phyloP scores from a whole-genome alignment of 2,329 filamentous ascomycete species.

The Diplodia intermedia region DNA sequence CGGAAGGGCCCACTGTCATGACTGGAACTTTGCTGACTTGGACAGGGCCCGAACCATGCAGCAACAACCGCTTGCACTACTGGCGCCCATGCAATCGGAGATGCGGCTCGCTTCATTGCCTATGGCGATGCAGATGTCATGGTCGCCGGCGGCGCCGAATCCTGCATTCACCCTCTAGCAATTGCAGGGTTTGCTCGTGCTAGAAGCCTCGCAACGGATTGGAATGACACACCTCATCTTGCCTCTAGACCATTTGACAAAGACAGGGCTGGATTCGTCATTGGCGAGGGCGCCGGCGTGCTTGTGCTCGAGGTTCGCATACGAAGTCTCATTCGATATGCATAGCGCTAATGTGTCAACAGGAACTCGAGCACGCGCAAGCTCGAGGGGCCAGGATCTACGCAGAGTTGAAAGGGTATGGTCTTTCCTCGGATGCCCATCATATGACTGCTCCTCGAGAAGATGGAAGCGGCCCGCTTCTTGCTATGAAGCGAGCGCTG shows the following conservation, averaged over 20 bases:
- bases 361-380: slow-evolving; percentile 86
- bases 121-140: slow-evolving; percentile 92
- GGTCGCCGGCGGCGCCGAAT: slow-evolving; percentile 93
- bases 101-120: slow-evolving; percentile 91
- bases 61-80: slow-evolving; percentile 96
- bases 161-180: slow-evolving; percentile 92
- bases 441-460: slow-evolving; percentile 91
- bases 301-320: slow-evolving; percentile 74
- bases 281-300: slow-evolving; percentile 89
- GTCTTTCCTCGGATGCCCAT: slow-evolving; percentile 86
- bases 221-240: slow-evolving; percentile 72
- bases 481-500: slow-evolving; percentile 86
- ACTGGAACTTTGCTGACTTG: slow-evolving; percentile 32
- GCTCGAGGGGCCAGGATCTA: slow-evolving; percentile 81
- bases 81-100: slow-evolving; percentile 91
- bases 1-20: slow-evolving; percentile 41
- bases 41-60: slow-evolving; percentile 83
- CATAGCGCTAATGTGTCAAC: slow-evolving; percentile 31
- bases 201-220: slow-evolving; percentile 81
- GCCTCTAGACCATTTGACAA: slow-evolving; percentile 89
- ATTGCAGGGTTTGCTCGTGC: slow-evolving; percentile 91
- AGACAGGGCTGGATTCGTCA: slow-evolving; percentile 83
- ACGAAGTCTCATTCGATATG: neutral
- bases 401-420: slow-evolving; percentile 88
- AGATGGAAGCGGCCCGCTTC: slow-evolving; percentile 79